These are phyloP conservation scores for Suaeda aralocaspica DNA, from an alignment of 148 eudicot species.

Conservation along the genomic window DNA sequence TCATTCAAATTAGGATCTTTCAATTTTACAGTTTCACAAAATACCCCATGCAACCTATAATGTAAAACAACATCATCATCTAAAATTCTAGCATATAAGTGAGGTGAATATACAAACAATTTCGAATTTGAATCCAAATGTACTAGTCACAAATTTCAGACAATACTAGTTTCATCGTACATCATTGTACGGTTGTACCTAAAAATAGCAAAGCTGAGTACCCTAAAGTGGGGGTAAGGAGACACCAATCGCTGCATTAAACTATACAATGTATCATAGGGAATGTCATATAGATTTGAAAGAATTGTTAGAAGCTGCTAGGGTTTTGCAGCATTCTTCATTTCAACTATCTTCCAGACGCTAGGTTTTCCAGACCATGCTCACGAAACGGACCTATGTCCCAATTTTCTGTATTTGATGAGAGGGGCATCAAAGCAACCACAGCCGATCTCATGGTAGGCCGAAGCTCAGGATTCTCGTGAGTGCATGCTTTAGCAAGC, in stretches of 20 bases:
- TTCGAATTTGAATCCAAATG: too few species aligned
- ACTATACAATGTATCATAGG: neutral
- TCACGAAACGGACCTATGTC: conserved; percentile 48
- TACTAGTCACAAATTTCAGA: too few species aligned
- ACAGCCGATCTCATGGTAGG: conserved; percentile 89
- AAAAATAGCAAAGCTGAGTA: neutral
- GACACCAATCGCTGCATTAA: neutral
- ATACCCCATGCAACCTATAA: too few species aligned
- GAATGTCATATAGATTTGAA: neutral
- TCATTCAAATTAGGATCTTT: too few species aligned
- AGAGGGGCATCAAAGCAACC: conserved; percentile 60
- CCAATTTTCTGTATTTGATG: conserved; percentile 55
- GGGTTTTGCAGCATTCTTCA: neutral
- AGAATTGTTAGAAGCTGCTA: neutral
- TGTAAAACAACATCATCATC: too few species aligned
- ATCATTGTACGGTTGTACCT: neutral
- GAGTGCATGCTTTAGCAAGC: conserved; percentile 73
- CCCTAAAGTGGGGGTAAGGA: neutral
- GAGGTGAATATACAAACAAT: too few species aligned
- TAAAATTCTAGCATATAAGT: too few species aligned
- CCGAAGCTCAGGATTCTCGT: conserved; percentile 62
- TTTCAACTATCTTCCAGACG: conserved; percentile 45
- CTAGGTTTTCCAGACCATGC: conserved; percentile 42
- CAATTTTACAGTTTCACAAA: too few species aligned
- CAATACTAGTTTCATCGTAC: neutral